Percentiles rank a stretch among this genome's conserved stretches.
phyloP scores from a whole-genome alignment of 768 basidiomycete genomes.

The Cytidiella melzeri region DNA sequence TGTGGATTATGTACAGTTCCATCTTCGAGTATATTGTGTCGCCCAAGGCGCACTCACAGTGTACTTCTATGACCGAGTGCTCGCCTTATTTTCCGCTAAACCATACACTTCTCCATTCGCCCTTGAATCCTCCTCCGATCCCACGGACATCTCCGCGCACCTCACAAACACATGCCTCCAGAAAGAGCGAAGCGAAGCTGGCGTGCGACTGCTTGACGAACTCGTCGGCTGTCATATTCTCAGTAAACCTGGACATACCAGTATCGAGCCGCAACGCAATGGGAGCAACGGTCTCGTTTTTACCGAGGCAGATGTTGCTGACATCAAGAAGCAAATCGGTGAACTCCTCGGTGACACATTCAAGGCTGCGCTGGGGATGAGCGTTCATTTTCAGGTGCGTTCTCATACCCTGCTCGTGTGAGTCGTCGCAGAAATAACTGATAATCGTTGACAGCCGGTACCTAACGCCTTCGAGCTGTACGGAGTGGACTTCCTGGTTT shows the following conservation, averaged over 20 bases:
- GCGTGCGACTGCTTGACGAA: constrained; percentile 77
- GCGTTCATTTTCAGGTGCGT: constrained; percentile 78
- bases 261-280: constrained; percentile 6
- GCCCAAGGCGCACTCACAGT: constrained; percentile 72
- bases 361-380: constrained; percentile 75
- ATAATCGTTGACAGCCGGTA: constrained; percentile 51
- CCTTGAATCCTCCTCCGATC: constrained; percentile 20
- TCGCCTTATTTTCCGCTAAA: constrained; percentile 81
- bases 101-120: constrained; percentile 52
- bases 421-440: too few species aligned
- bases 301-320: constrained; percentile 31
- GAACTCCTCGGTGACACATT: constrained; percentile 74
- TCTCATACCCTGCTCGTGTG: neutral
- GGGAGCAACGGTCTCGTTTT: neutral
- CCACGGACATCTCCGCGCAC: constrained; percentile 61
- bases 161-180: constrained; percentile 93
- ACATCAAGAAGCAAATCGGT: constrained; percentile 57
- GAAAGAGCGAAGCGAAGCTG: constrained; percentile 53
- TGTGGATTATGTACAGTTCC: constrained; percentile 56
- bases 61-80: constrained; percentile 74
- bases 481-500: constrained; percentile 88
- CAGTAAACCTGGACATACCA: constrained; percentile 25
- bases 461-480: constrained; percentile 94
- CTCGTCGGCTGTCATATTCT: constrained; percentile 60
- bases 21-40: constrained; percentile 85